A percentile compares a stretch with the other conserved stretches of the same genome.
Conservation (phyloP, 2,329 filamentous ascomycete genomes). For the Trichoderma koningii region DNA sequence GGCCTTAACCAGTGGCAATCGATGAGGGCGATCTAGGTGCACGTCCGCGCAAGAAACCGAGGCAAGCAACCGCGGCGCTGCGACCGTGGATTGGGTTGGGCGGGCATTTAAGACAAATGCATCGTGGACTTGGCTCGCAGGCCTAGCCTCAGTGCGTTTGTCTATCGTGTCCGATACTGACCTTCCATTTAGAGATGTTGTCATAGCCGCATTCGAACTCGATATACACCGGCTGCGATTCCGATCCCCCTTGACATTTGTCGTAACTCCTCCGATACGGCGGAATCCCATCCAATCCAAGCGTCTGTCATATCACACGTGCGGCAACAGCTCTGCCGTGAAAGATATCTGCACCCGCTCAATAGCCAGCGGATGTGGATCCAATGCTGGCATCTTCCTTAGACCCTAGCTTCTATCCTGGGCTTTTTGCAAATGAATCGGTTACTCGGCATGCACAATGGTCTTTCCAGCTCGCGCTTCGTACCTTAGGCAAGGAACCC, state of each 20-base stretch:
- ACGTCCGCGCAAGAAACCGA: neutral
- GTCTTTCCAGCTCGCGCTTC: neutral
- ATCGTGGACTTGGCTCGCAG: neutral
- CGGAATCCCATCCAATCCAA: constrained; percentile 5
- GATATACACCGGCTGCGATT: neutral
- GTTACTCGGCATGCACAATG: constrained; percentile 7
- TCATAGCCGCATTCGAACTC: neutral
- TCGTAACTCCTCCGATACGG: neutral
- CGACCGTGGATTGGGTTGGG: neutral
- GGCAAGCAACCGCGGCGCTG: neutral
- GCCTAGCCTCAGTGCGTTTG: neutral
- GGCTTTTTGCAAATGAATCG: constrained; percentile 21
- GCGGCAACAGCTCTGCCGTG: neutral
- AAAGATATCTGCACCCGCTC: neutral
- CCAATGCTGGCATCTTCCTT: neutral
- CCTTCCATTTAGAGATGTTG: neutral
- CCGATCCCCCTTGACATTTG: neutral
- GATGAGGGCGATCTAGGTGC: neutral
- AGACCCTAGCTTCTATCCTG: neutral
- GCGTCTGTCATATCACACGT: constrained; percentile 2
- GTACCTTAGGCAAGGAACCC: neutral
- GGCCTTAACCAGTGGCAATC: neutral
- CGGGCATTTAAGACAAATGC: neutral
- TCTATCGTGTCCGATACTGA: neutral
- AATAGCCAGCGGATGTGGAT: constrained; percentile 7